Percentiles rank a stretch among this genome's conserved stretches.
Evolutionary conservation across 495 filamentous ascomycete genomes (phyloP).

Genomic region (Talaromyces adpressus): DNA sequence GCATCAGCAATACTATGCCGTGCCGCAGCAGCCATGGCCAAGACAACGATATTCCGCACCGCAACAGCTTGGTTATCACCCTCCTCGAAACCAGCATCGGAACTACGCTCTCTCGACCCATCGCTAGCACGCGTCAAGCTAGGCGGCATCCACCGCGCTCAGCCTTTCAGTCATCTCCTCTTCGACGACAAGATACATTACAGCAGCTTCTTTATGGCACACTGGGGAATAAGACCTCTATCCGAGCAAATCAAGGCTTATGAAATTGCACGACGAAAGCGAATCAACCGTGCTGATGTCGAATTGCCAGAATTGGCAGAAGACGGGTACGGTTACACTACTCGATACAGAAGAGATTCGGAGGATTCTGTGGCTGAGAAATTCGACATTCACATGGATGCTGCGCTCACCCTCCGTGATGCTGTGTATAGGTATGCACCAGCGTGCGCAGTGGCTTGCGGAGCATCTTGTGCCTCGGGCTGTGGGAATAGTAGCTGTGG

Average conservation of each 20-base stretch:
- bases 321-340: background rate
- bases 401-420: background rate
- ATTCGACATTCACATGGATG: background rate
- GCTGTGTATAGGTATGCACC: background rate
- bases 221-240: background rate
- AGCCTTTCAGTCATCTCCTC: slow-evolving; percentile 15
- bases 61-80: slow-evolving; percentile 18
- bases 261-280: background rate
- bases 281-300: background rate
- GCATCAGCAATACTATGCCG: slow-evolving; percentile 21
- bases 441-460: background rate
- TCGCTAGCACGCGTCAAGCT: slow-evolving; percentile 23
- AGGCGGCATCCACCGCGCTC: slow-evolving; percentile 36
- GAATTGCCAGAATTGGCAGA: background rate
- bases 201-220: background rate
- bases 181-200: background rate
- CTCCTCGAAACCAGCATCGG: background rate
- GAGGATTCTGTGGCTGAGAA: background rate
- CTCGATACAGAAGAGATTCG: background rate
- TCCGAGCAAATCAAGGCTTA: background rate
- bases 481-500: background rate
- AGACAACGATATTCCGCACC: slow-evolving; percentile 14
- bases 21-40: slow-evolving; percentile 27
- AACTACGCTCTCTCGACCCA: background rate
- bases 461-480: background rate